phyloP scores from a whole-genome alignment of 1,284 basidiomycete species.

The Ustilago tritici region DNA sequence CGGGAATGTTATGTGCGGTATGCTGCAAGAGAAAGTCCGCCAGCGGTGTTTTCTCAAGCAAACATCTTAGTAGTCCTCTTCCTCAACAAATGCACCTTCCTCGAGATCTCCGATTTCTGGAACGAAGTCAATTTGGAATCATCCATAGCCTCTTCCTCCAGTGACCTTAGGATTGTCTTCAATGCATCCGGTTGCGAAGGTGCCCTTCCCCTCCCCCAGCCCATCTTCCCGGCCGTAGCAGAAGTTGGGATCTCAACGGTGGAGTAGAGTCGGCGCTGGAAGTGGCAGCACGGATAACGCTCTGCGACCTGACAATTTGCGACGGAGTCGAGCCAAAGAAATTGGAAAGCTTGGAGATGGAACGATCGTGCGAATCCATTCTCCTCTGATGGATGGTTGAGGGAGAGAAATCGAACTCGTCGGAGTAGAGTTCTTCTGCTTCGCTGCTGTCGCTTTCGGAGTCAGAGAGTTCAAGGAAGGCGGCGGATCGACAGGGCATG shows the following conservation, averaged over 20 bases:
- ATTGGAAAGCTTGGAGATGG: conserved; percentile 41
- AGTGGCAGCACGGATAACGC: conserved; percentile 8
- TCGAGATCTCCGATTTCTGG: conserved; percentile 41
- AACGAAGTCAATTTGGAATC: conserved; percentile 32
- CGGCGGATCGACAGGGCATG: conserved; percentile 23
- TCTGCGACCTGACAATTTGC: conserved; percentile 35
- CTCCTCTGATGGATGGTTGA: conserved; percentile 14
- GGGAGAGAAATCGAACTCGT: conserved; percentile 9
- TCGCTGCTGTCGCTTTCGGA: conserved; percentile 39
- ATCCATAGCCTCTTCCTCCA: conserved; percentile 43
- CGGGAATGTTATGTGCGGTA: neutral
- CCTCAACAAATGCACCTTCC: conserved; percentile 33
- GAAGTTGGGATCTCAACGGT: neutral
- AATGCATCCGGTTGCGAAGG: conserved; percentile 26
- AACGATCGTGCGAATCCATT: conserved; percentile 25
- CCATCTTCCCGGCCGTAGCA: neutral
- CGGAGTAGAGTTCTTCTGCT: conserved; percentile 22
- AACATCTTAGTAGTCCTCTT: conserved; percentile 41
- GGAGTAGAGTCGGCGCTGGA: conserved; percentile 10
- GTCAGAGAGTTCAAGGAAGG: conserved; percentile 44
- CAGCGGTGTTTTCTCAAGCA: conserved; percentile 9
- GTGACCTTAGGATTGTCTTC: conserved; percentile 28
- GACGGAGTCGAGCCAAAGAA: conserved; percentile 51
- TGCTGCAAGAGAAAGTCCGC: conserved; percentile 1
- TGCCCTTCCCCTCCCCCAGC: neutral